Base-by-base conservation (phyloP, 257 asterid species). In the Gentiana straminea region DNA sequence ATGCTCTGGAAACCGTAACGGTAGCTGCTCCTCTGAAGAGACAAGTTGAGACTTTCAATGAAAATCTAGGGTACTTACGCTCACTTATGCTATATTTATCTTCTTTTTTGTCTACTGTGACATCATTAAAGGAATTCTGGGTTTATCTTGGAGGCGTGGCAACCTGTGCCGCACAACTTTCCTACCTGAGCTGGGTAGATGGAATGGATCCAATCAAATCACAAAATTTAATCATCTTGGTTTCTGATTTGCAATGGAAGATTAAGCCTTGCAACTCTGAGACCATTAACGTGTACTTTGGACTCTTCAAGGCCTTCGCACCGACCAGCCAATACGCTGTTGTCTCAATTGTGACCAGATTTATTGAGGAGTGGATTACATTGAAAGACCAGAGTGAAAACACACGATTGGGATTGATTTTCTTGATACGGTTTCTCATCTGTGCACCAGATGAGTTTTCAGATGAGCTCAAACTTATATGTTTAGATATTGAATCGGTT, bases 131-230 rank as follows among this genome's bases (percentile, higher is more conserved):
- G 6, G 46, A 41, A 41, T 1, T 41, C 4, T 41, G 46, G 2
- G 46, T 41, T 41, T 41, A 1, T 41, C 2, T 54, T 15, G 56
- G 55, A 47, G 32, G 37, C 3, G 61, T 55, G 24, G 10, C 51
- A 2, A 13, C 35, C n/a, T 34, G 41, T 34, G 35, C 43, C 11
- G 49, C 49, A 15, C 44, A 8, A 13, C 11, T 46, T 11, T 35
- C 59, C 37, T 63, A 53, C 9, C 8, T 5, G 34, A 46, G 45
- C 44, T 54, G 68, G 68, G 41, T 49, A 6, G 12, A 35, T 32
- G 24, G 7, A 38, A 36, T 0, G 44, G 39, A 12, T 44, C 6
- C 15, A 11, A 5, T 0, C 32, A 2, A 36, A 35, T 33, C 52
- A 1, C 8, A 15, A 7, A 4, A 50, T 13, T 4, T 13, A 38